phyloP scores from a whole-genome alignment of 2,329 filamentous ascomycete genomes.

The Xylariaceae sp. region DNA sequence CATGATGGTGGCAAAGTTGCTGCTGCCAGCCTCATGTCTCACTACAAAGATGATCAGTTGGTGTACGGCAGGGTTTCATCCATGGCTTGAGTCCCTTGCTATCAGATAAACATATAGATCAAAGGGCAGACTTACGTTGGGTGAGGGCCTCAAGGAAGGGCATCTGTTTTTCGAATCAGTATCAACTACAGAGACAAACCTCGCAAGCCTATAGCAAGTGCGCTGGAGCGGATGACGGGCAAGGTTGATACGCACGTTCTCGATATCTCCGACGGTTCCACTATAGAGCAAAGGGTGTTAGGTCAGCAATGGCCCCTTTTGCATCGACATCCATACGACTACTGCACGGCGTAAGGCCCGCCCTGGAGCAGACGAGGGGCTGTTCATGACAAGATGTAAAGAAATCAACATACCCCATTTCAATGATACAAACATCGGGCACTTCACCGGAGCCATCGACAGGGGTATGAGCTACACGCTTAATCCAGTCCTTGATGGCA shows the following conservation, averaged over 20 bases:
- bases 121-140: conserved; percentile 42
- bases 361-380: neutral
- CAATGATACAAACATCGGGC: conserved; percentile 87
- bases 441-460: conserved; percentile 77
- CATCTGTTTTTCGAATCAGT: conserved; percentile 70
- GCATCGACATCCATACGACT: neutral
- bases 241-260: conserved; percentile 16
- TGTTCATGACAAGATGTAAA: neutral
- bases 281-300: neutral
- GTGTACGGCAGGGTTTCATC: neutral
- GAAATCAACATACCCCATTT: conserved; percentile 15
- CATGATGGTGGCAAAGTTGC: conserved; percentile 83
- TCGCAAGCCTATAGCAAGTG: neutral
- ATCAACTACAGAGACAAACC: conserved; percentile 38
- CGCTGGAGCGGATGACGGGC: neutral
- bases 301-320: conserved; percentile 3
- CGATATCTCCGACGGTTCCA: conserved; percentile 26
- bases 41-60: conserved; percentile 35
- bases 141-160: conserved; percentile 84
- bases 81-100: neutral
- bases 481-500: conserved; percentile 88
- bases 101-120: neutral
- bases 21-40: conserved; percentile 62
- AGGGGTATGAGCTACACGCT: conserved; percentile 75
- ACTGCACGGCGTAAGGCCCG: neutral